Evolutionary conservation across 805 yeast species (phyloP).

Genomic region (Candida michaelii): DNA sequence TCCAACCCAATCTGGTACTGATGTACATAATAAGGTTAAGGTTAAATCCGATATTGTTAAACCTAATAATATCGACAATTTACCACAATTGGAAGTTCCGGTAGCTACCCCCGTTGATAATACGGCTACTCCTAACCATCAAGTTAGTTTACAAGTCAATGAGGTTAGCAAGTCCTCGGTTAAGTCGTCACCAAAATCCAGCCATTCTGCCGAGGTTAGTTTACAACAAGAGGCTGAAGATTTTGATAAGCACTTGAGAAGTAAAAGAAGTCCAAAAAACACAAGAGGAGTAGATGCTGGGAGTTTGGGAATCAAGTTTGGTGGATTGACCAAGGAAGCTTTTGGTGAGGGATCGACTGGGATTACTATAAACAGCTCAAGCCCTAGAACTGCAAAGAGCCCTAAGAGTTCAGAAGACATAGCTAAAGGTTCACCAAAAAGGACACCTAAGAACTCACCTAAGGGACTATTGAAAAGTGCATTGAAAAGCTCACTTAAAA

Average conservation of each 20-base stretch:
- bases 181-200: slow-evolving; percentile 2
- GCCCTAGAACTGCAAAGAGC: no score
- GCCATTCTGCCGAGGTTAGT: slow-evolving; percentile 5
- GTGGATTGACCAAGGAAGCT: slow-evolving; percentile 3
- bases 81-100: slow-evolving; percentile 3
- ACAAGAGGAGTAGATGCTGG: background rate
- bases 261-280: background rate
- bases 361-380: no score
- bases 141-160: background rate
- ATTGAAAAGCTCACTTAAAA: slow-evolving; percentile 12
- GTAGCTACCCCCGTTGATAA: background rate
- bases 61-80: background rate
- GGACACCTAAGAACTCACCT: slow-evolving; percentile 20
- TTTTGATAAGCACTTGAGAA: slow-evolving; percentile 23
- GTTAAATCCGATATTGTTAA: background rate
- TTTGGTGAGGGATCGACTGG: no score
- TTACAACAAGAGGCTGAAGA: slow-evolving; percentile 24
- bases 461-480: no score
- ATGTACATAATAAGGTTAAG: background rate
- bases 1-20: background rate
- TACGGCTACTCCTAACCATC: background rate
- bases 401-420: no score
- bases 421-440: no score
- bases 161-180: background rate
- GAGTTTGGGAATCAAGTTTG: slow-evolving; percentile 4